Evolutionary conservation across 2,329 filamentous ascomycete species (phyloP).

Genomic region (Microdochium paspali): DNA sequence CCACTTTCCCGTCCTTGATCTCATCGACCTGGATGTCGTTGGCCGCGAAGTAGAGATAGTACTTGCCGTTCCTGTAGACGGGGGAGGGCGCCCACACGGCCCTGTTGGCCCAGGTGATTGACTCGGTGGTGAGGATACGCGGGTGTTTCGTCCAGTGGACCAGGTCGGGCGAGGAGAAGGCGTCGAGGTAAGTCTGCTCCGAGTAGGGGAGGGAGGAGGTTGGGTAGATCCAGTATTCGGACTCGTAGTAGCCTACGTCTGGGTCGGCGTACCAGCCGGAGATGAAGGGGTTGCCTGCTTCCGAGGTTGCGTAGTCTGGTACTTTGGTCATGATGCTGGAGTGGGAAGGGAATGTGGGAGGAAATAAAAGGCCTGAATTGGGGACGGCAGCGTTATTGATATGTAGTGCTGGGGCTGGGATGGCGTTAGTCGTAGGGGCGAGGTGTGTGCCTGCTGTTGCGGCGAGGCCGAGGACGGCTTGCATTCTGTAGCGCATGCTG

Average conservation of each 20-base stretch:
- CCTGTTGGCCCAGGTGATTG: conserved; percentile 31
- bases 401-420: not conserved
- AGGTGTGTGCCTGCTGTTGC: not conserved
- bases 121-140: conserved; percentile 27
- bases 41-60: conserved; percentile 40
- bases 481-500: not conserved
- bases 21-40: conserved; percentile 31
- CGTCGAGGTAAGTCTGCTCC: conserved; percentile 38
- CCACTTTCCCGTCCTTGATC: conserved; percentile 16
- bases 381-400: not conserved
- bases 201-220: conserved; percentile 33
- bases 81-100: conserved; percentile 40
- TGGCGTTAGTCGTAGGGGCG: not conserved
- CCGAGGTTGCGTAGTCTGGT: conserved; percentile 27
- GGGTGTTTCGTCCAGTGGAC: conserved; percentile 37
- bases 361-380: no score
- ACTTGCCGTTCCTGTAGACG: conserved; percentile 29
- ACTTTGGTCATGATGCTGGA: not conserved
- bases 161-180: conserved; percentile 38
- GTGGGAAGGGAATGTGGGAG: no score
- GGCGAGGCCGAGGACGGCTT: not conserved
- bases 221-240: conserved; percentile 37
- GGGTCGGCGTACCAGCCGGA: conserved; percentile 42
- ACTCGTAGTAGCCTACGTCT: conserved; percentile 34
- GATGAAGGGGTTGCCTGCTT: conserved; percentile 36